These are phyloP conservation scores for Citrus reticulata DNA, from an alignment of 345 rosid genomes.

Conservation along the genomic window DNA sequence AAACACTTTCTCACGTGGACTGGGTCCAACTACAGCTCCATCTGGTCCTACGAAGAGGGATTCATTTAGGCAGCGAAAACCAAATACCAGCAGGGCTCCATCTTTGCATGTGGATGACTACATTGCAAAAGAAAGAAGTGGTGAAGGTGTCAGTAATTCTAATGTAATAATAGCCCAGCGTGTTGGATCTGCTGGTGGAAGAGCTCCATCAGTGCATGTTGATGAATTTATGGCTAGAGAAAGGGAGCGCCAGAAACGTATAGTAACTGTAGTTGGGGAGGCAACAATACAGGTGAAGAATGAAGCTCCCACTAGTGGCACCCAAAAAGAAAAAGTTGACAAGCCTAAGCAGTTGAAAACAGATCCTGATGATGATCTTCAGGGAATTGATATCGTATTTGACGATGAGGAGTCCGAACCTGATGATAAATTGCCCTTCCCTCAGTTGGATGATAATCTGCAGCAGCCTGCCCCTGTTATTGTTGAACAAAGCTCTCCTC, in stretches of 20 bases:
- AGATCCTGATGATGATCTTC: slow-evolving; percentile 91
- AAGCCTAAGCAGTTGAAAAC: slow-evolving; percentile 77
- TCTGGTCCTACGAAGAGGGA: slow-evolving; percentile 79
- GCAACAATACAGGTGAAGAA: slow-evolving; percentile 50
- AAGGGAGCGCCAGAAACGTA: slow-evolving; percentile 81
- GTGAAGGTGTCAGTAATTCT: slow-evolving; percentile 67
- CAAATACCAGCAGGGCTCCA: slow-evolving; percentile 98
- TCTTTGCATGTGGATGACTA: slow-evolving; percentile 99
- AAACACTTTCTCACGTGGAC: slow-evolving; percentile 60
- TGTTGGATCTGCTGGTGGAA: slow-evolving; percentile 83
- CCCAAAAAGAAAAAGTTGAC: slow-evolving; percentile 50
- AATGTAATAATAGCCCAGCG: slow-evolving; percentile 80
- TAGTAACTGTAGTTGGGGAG: slow-evolving; percentile 64
- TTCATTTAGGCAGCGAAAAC: slow-evolving; percentile 86
- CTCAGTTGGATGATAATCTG: slow-evolving; percentile 86
- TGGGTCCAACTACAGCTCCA: slow-evolving; percentile 55
- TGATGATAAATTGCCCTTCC: slow-evolving; percentile 84
- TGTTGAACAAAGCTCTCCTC: slow-evolving; percentile 79
- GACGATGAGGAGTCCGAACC: slow-evolving; percentile 94
- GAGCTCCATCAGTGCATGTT: slow-evolving; percentile 99
- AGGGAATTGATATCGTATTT: slow-evolving; percentile 90
- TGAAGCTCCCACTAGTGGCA: slow-evolving; percentile 36
- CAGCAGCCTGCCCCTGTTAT: slow-evolving; percentile 69
- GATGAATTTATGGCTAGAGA: slow-evolving; percentile 99
- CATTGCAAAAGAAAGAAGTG: slow-evolving; percentile 94